Conservation (phyloP, 1,284 basidiomycete species). For the Naganishia cerealis region DNA sequence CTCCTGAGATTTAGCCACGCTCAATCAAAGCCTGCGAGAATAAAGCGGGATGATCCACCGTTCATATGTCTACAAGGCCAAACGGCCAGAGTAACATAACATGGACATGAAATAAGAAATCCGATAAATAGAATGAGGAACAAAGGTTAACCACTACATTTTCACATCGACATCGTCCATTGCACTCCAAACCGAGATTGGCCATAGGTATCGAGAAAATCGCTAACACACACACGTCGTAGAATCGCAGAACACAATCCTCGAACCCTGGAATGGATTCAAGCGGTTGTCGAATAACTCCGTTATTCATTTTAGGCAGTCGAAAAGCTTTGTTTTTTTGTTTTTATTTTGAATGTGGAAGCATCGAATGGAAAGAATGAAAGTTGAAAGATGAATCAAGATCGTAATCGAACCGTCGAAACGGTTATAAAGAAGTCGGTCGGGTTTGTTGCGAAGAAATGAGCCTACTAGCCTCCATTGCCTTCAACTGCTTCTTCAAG, state of each 20-base stretch:
- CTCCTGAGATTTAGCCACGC: too few relatives aligned
- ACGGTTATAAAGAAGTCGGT: neutral
- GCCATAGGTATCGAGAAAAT: neutral
- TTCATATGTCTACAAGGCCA: too few relatives aligned
- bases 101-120: too few relatives aligned
- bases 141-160: too few relatives aligned
- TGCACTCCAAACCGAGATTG: neutral
- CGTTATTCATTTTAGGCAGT: constrained; percentile 24
- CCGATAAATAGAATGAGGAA: too few relatives aligned
- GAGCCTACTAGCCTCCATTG: neutral
- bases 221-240: neutral
- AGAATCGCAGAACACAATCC: neutral
- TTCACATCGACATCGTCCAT: too few relatives aligned
- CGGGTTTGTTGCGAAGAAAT: neutral
- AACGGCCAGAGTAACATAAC: too few relatives aligned
- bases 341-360: neutral
- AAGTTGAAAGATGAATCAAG: neutral
- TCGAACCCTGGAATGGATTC: neutral
- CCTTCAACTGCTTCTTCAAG: constrained; percentile 4
- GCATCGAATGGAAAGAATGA: neutral
- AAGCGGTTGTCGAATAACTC: constrained; percentile 21
- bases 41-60: too few relatives aligned
- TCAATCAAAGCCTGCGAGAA: too few relatives aligned
- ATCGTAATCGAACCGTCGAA: neutral
- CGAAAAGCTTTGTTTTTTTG: neutral